Evolutionary conservation across 2,329 filamentous ascomycete species (phyloP).

Genomic region (Monosporascus ibericus): DNA sequence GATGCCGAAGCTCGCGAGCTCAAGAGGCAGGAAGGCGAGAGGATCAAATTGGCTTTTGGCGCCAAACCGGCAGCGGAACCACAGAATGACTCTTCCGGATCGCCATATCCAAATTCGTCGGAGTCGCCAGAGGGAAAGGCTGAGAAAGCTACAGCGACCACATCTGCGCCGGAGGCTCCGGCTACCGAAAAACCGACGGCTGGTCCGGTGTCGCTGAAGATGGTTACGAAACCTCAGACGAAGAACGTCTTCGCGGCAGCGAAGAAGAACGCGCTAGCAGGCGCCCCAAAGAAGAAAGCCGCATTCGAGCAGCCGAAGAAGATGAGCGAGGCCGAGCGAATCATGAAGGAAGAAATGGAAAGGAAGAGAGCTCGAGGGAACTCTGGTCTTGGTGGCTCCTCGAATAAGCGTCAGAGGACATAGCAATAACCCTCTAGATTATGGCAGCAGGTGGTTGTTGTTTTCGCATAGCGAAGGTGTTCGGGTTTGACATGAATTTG

Average conservation of each 20-base stretch:
- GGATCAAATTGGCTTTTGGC: conserved; percentile 66
- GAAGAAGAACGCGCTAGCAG: conserved; percentile 62
- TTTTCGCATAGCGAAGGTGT: not conserved
- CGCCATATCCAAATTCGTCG: conserved; percentile 13
- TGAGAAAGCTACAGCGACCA: conserved; percentile 10
- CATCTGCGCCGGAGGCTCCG: not conserved
- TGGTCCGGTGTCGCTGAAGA: conserved; percentile 55
- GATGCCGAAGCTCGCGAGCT: conserved; percentile 39
- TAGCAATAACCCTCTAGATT: conserved; percentile 8
- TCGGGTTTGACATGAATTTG: not conserved
- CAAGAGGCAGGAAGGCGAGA: conserved; percentile 65
- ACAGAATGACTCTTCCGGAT: conserved; percentile 7
- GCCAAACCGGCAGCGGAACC: conserved; percentile 27
- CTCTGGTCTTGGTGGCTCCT: conserved; percentile 37
- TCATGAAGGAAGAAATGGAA: conserved; percentile 82
- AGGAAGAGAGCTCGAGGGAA: conserved; percentile 54
- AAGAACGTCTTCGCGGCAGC: conserved; percentile 70
- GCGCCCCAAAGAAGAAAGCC: conserved; percentile 54
- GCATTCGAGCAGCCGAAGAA: conserved; percentile 64
- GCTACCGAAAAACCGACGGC: conserved; percentile 26
- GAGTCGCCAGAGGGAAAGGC: conserved; percentile 8
- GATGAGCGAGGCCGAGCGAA: conserved; percentile 81
- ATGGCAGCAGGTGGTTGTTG: not conserved
- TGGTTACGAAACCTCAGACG: conserved; percentile 56
- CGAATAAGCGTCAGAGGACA: conserved; percentile 47